Base-by-base conservation (phyloP, 139 green algal species). In the Choricystis sp. region DNA sequence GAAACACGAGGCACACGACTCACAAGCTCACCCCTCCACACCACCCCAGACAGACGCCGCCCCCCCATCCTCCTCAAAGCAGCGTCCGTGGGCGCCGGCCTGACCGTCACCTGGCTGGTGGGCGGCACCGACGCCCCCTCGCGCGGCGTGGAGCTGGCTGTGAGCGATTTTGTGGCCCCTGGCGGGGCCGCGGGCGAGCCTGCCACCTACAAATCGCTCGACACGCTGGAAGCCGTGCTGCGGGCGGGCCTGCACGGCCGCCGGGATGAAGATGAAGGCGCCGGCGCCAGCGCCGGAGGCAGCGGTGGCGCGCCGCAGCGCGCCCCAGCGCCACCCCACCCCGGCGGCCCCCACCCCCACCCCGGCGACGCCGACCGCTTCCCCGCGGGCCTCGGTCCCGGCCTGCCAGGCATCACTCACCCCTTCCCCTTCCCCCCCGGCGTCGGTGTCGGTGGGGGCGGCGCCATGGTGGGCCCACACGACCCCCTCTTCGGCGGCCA, bases 391-490 rank as follows among this genome's bases (percentile, higher is more conserved):
- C 30, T 70, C 31, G 57, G 57, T 27, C 64, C 24, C 1, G 60
- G 60, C 29, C 19, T 64, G 49, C 62, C 49, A 0, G 62, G 49
- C 49, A 3, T 52, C 3, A n/a, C n/a, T n/a, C n/a, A n/a, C n/a
- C n/a, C n/a, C n/a, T 9, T 52, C 40, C 9, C 9, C 40, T 52
- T 52, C 40, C 40, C 40, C 40, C 40, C 40, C 40, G 40, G 40
- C 40, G 40, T 52, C 40, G 40, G 40, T 52, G 40, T 4, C 4
- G 29, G 62, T 3, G 67, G 64, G 20, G 76, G 76, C 21, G 76
- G 76, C 64, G 81, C 81, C 74, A 63, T 67, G 2, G 71, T 82
- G 22, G 76, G 76, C 2, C 73, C 76, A 5, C 62, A 63, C 4
- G 63, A 82, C 56, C 76, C 76, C 23, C 52, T 82, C 2, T 82